Evolutionary conservation across 75 land plant genomes (phyloP).

Genomic region (Cunninghamia lanceolata): DNA sequence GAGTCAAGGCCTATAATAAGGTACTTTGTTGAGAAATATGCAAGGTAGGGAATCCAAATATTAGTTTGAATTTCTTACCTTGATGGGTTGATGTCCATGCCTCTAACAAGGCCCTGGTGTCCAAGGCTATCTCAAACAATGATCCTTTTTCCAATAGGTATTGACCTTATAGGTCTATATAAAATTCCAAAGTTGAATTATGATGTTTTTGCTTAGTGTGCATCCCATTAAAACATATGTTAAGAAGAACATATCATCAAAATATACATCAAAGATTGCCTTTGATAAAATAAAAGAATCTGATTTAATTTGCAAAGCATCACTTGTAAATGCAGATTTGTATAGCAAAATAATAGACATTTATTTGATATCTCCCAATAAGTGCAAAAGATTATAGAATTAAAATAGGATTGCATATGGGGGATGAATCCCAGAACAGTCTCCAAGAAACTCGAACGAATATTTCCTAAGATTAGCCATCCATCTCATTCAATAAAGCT

Average conservation of each 20-base stretch:
- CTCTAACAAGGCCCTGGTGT: too few species aligned
- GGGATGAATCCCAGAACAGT: background rate
- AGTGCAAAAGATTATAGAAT: background rate
- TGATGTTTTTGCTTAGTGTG: background rate
- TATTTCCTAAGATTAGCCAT: background rate
- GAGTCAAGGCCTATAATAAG: too few species aligned
- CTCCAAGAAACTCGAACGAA: background rate
- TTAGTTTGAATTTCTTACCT: too few species aligned
- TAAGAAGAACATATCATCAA: background rate
- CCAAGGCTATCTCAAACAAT: too few species aligned
- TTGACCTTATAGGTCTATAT: too few species aligned
- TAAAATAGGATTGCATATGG: background rate
- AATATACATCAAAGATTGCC: background rate
- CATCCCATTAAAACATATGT: background rate
- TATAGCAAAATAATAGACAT: background rate
- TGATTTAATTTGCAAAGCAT: background rate
- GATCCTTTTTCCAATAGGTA: too few species aligned
- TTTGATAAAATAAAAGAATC: background rate
- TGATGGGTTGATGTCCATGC: too few species aligned
- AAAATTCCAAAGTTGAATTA: background rate
- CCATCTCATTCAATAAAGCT: too few species aligned
- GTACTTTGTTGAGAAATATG: too few species aligned
- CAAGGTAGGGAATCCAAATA: too few species aligned
- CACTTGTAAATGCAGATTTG: conserved; percentile 1
- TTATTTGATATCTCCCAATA: background rate